These are phyloP conservation scores for Tetratostichococcus sp. DNA, from an alignment of 139 green algal genomes.

Conservation along the genomic window DNA sequence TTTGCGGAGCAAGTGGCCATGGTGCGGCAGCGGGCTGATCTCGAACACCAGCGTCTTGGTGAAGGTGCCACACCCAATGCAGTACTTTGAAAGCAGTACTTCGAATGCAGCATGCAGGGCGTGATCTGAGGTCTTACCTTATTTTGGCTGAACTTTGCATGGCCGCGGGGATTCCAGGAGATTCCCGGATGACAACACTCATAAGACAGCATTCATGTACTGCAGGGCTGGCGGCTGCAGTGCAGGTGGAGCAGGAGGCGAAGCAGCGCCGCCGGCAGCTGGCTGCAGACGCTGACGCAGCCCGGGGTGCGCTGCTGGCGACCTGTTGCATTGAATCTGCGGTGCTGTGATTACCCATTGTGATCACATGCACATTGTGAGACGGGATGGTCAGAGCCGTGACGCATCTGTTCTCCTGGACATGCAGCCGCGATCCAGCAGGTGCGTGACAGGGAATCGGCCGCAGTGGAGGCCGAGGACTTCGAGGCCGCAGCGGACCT, in stretches of 20 bases:
- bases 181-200: no score
- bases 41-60: not conserved
- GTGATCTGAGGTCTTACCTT: no score
- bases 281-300: not conserved
- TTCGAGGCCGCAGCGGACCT: conserved; percentile 43
- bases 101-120: no score
- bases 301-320: not conserved
- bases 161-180: no score
- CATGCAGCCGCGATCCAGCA: not conserved
- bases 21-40: not conserved
- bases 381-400: no score
- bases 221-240: not conserved
- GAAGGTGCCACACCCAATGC: not conserved
- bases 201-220: not conserved
- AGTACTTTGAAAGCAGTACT: no score
- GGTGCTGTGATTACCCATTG: no score
- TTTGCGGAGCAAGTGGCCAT: not conserved
- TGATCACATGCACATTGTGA: no score
- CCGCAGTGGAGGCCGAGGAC: conserved; percentile 44
- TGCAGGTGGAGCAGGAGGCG: not conserved
- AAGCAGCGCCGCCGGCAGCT: not conserved
- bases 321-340: no score
- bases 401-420: no score
- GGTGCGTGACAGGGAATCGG: conserved; percentile 26
- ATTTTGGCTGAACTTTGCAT: no score